Percentiles rank a stretch among this genome's conserved stretches.
phyloP scores from a whole-genome alignment of 768 basidiomycete genomes.

The Pulveroboletus sp. region DNA sequence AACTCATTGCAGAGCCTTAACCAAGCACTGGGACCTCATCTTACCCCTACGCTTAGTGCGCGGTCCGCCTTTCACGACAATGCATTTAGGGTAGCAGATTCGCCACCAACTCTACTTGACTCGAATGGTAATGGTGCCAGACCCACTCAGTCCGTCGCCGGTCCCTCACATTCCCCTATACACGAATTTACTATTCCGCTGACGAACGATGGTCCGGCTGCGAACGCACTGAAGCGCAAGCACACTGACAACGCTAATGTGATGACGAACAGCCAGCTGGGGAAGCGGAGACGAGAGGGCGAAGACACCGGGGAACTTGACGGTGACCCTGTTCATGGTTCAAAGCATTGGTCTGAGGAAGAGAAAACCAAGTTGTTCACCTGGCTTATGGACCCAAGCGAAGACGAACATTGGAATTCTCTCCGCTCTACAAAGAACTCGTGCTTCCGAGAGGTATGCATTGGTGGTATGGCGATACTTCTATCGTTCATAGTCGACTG shows the following conservation, averaged over 20 bases:
- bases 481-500: constrained; percentile 1
- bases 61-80: constrained; percentile 32
- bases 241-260: constrained; percentile 34
- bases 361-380: constrained; percentile 74
- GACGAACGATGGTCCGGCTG: constrained; percentile 19
- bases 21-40: constrained; percentile 55
- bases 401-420: constrained; percentile 75
- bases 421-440: constrained; percentile 79
- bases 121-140: constrained; percentile 22
- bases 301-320: constrained; percentile 30
- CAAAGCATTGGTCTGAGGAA: constrained; percentile 83
- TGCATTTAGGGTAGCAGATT: constrained; percentile 28
- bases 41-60: constrained; percentile 35
- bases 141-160: constrained; percentile 25
- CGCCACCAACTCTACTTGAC: constrained; percentile 30
- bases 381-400: constrained; percentile 69
- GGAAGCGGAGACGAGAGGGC: constrained; percentile 29
- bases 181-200: constrained; percentile 32
- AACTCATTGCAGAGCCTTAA: constrained; percentile 44
- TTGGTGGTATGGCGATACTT: not conserved
- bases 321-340: constrained; percentile 47
- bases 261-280: constrained; percentile 21
- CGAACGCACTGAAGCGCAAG: constrained; percentile 39
- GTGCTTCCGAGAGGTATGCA: constrained; percentile 67
- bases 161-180: constrained; percentile 30